Conservation (phyloP, 306 rosid genomes). For the Ormosia semicastrata region DNA sequence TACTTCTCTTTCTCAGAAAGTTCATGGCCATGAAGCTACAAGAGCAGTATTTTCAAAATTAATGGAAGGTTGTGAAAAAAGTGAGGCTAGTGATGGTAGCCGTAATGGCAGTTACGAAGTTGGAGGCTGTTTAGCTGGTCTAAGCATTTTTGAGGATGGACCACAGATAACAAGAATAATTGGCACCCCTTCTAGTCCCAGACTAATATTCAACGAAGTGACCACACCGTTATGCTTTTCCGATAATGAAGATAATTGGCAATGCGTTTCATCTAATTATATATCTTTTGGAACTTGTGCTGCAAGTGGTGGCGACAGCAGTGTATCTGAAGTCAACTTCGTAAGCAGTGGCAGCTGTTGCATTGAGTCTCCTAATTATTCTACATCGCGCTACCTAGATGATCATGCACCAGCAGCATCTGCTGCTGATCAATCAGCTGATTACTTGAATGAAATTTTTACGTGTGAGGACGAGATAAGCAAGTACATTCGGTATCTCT, state of each 20-base stretch:
- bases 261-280: neutral
- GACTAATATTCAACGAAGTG: neutral
- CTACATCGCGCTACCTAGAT: neutral
- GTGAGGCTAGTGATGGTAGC: neutral
- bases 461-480: conserved; percentile 8
- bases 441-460: neutral
- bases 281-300: neutral
- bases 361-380: conserved; percentile 1
- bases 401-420: neutral
- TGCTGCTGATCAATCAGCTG: neutral
- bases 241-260: conserved; percentile 17
- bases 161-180: neutral
- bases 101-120: neutral
- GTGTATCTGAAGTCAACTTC: conserved; percentile 11
- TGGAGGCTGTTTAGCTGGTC: neutral
- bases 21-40: neutral
- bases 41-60: neutral
- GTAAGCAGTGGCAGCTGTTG: neutral
- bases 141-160: neutral
- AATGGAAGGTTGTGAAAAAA: neutral
- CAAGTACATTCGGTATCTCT: conserved; percentile 9
- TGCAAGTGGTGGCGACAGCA: neutral
- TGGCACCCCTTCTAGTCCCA: neutral
- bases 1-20: conserved; percentile 1
- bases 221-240: conserved; percentile 4